Conservation (phyloP, 2,329 filamentous ascomycete species). For the Arthrinium puccinioides region DNA sequence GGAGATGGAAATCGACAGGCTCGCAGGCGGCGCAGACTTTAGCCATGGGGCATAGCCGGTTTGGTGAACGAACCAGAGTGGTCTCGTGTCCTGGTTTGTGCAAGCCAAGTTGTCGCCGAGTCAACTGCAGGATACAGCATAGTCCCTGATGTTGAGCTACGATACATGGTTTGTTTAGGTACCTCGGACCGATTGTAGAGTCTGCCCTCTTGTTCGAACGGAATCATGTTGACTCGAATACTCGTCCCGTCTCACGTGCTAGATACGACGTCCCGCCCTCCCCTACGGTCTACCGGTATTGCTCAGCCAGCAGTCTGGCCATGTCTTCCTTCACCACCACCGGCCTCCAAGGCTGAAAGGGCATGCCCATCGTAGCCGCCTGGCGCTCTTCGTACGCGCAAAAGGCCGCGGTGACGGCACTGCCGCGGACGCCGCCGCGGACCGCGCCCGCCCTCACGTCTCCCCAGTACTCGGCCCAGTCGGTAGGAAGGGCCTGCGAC, state of each 20-base stretch:
- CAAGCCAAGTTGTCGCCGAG: too few relatives aligned
- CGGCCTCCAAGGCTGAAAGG: conserved; percentile 2
- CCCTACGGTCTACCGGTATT: too few relatives aligned
- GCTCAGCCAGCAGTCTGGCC: background rate
- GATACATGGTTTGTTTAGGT: too few relatives aligned
- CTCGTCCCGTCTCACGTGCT: too few relatives aligned
- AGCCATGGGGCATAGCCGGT: background rate
- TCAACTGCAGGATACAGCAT: too few relatives aligned
- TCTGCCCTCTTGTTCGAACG: too few relatives aligned
- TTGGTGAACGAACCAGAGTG: too few relatives aligned
- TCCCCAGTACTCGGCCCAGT: conserved; percentile 10
- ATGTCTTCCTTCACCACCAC: background rate
- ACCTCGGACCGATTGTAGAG: too few relatives aligned
- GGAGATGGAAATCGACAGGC: conserved; percentile 5
- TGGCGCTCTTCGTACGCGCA: conserved; percentile 5
- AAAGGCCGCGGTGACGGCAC: conserved; percentile 2
- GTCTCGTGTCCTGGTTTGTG: too few relatives aligned
- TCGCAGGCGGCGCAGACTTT: conserved; percentile 4
- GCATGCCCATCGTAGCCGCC: conserved; percentile 3
- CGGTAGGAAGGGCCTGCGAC: conserved; percentile 4
- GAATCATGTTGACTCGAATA: too few relatives aligned
- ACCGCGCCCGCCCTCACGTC: conserved; percentile 4
- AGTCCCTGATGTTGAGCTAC: too few relatives aligned
- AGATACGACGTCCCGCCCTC: too few relatives aligned
- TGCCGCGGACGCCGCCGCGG: conserved; percentile 3